Evolutionary conservation across 805 yeast species (phyloP).

Genomic region (Wickerhamomyces chaumierensis): DNA sequence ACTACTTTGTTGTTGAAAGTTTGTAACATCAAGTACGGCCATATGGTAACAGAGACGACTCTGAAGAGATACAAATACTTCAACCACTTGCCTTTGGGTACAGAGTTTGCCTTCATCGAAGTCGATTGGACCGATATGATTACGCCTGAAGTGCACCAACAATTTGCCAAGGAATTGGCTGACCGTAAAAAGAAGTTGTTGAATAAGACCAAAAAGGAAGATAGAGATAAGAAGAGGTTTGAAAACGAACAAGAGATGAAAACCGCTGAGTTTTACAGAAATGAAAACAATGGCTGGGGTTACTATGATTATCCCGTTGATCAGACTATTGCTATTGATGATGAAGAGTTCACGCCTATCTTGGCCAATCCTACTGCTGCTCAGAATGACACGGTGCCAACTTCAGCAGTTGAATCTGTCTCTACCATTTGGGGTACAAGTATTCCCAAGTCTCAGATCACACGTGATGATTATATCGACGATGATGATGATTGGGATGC

Average conservation of each 20-base stretch:
- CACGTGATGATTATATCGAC: conserved; percentile 18
- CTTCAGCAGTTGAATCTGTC: conserved; percentile 17
- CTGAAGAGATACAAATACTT: conserved; percentile 61
- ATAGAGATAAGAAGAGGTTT: conserved; percentile 44
- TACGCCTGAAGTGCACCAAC: conserved; percentile 31
- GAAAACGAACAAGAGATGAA: conserved; percentile 46
- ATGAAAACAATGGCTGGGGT: conserved; percentile 35
- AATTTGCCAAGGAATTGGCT: conserved; percentile 42
- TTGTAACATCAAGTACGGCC: conserved; percentile 61
- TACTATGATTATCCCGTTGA: conserved; percentile 21
- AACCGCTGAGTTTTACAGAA: conserved; percentile 45
- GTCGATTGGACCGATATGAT: conserved; percentile 58
- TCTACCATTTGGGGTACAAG: conserved; percentile 74
- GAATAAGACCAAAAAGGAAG: conserved; percentile 45
- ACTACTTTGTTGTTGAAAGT: conserved; percentile 45
- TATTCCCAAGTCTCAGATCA: conserved; percentile 17
- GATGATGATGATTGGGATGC: conserved; percentile 22
- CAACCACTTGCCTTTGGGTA: conserved; percentile 75
- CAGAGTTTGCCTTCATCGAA: conserved; percentile 74
- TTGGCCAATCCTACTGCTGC: conserved; percentile 13
- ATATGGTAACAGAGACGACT: conserved; percentile 45
- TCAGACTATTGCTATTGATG: conserved; percentile 17
- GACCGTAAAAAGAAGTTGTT: conserved; percentile 43
- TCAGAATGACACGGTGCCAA: too few relatives aligned
- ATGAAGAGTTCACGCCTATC: conserved; percentile 18